Evolutionary conservation across 192 early-diverging fungal genomes (phyloP), one percentile per base, ranked within the genome.

Genomic region (Dissophora globulifera): DNA sequence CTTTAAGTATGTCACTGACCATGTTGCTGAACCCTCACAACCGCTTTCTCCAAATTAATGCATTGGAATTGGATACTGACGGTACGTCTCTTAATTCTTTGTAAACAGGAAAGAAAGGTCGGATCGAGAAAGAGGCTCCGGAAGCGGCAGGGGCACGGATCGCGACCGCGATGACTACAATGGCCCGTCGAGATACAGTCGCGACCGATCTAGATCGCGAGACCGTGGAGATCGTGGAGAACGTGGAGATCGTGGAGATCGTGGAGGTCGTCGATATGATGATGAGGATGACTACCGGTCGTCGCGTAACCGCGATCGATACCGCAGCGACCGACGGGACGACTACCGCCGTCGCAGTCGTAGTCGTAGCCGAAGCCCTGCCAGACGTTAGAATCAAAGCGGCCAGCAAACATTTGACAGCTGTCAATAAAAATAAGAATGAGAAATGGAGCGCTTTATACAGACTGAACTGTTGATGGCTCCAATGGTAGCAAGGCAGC

Each of bases 401-500:
- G 16, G 17, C 35, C 17, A 17, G 15, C 7, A 27, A 20, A 3
- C 29, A 19, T 53, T 2, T 19, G n/a, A 20, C 5, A 11, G 7
- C 5, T 13, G 26, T 2, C 27, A 33, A n/a, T n/a, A n/a, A n/a
- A n/a, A n/a, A n/a, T n/a, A n/a, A n/a, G n/a, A n/a, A n/a, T n/a
- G n/a, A n/a, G n/a, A n/a, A n/a, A 47, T 64, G 29, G 46, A 49
- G 29, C 55, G 42, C 47, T 50, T 25, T 50, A 43, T 9, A 76
- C 41, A 12, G 42, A 50, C 5, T 76, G 72, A 25, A 35, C 62
- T 42, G 63, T 75, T n/a, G 76, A 75, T 55, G 81, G 76, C 31
- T 65, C 62, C 47, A 83, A 46, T 25, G 86, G 84, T 40, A 88
- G 71, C 20, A 88, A 47, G 16, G 84, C 86, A 46, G 84, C 83